Conservation (phyloP, 176 grass and related monocot genomes). For the Eremochloa ophiuroides region DNA sequence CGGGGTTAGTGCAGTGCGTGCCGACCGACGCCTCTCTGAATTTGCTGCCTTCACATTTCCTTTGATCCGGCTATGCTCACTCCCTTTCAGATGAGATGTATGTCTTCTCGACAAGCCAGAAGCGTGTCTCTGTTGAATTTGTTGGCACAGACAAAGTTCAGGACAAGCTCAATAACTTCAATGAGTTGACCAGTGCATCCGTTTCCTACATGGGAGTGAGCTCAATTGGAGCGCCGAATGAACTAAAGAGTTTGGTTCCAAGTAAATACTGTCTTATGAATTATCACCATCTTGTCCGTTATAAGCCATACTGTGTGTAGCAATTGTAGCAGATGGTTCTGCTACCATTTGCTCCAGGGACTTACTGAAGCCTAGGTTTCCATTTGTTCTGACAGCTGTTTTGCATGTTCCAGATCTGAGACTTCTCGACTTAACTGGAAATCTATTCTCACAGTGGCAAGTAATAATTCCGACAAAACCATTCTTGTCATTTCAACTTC, state of each 20-base stretch:
- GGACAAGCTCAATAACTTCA: conserved; percentile 81
- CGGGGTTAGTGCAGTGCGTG: conserved; percentile 30
- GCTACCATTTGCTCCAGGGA: not conserved
- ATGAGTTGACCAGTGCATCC: conserved; percentile 52
- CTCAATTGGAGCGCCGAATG: conserved; percentile 39
- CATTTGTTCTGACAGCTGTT: not conserved
- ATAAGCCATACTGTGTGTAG: not conserved
- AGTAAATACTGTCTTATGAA: conserved; percentile 28
- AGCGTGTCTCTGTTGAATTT: conserved; percentile 71
- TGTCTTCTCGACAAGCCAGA: conserved; percentile 83
- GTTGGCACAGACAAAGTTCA: conserved; percentile 80
- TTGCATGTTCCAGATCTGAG: conserved; percentile 69
- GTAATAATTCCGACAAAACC: conserved; percentile 33
- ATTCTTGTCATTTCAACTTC: not conserved
- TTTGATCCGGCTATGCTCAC: not conserved
- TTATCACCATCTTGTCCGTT: not conserved
- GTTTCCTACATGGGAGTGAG: conserved; percentile 86
- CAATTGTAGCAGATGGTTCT: not conserved
- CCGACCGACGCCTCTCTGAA: not conserved
- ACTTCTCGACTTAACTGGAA: conserved; percentile 93
- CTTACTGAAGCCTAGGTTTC: not conserved
- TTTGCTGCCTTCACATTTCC: not conserved
- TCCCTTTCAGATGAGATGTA: conserved; percentile 78
- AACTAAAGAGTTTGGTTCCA: conserved; percentile 63
- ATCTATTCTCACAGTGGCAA: conserved; percentile 84